Evolutionary conservation across 805 yeast genomes (phyloP).

Genomic region (Sungouiella blattae): DNA sequence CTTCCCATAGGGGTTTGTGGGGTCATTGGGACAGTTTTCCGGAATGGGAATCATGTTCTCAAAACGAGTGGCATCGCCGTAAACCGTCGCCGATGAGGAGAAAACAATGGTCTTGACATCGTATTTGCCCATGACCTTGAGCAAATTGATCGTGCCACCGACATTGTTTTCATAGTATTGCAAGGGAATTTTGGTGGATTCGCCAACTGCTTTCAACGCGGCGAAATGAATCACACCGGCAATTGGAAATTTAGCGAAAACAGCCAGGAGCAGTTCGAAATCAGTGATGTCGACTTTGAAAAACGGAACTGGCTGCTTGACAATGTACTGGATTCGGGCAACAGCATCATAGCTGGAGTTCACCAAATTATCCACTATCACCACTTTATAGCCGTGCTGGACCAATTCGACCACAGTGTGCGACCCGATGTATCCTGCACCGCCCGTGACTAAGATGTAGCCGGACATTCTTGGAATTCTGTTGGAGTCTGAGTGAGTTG

Average conservation of each 20-base stretch:
- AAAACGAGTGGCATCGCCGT: constrained; percentile 76
- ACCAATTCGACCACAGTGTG: constrained; percentile 68
- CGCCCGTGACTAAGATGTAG: constrained; percentile 72
- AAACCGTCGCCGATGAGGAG: constrained; percentile 78
- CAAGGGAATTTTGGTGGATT: constrained; percentile 64
- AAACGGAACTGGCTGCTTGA: constrained; percentile 50
- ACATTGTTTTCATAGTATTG: constrained; percentile 68
- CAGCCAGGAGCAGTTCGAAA: constrained; percentile 40
- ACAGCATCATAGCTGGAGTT: constrained; percentile 68
- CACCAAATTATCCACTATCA: constrained; percentile 67
- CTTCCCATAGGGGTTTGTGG: constrained; percentile 75
- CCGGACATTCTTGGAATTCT: constrained; percentile 8
- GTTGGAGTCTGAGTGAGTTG: background rate
- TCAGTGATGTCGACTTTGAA: constrained; percentile 55
- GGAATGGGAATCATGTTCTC: constrained; percentile 75
- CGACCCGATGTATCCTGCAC: constrained; percentile 85
- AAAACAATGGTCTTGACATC: constrained; percentile 58
- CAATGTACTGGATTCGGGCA: constrained; percentile 55
- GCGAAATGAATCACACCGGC: constrained; percentile 74
- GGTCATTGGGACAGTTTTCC: constrained; percentile 69
- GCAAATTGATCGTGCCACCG: constrained; percentile 56
- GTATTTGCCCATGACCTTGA: constrained; percentile 48
- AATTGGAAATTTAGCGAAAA: constrained; percentile 49
- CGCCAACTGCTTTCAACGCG: constrained; percentile 81
- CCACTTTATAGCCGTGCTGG: constrained; percentile 61